phyloP scores from a whole-genome alignment of 2,329 filamentous ascomycete species.

The Colletotrichum sp. region DNA sequence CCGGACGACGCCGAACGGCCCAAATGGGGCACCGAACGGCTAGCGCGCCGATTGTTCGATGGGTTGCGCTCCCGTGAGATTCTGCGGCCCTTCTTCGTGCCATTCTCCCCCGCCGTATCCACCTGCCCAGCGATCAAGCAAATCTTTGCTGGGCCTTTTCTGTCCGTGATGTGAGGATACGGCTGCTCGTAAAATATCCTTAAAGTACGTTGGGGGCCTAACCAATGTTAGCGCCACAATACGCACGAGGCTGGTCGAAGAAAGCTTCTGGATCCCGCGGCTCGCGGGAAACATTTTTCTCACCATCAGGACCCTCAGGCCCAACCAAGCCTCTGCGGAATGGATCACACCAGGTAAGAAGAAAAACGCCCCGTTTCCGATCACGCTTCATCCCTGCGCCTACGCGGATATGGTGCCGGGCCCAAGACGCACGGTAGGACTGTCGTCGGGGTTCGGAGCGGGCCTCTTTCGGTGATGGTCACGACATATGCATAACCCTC shows the following conservation, averaged over 20 bases:
- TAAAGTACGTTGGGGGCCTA: not conserved
- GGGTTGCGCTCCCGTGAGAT: not conserved
- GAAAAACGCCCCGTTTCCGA: not conserved
- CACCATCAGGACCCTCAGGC: not conserved
- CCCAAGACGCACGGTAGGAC: not conserved
- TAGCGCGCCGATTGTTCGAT: not conserved
- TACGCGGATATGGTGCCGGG: constrained; percentile 6
- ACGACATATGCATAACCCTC: constrained; percentile 7
- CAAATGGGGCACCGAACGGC: not conserved
- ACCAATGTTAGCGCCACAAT: not conserved
- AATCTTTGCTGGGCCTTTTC: not conserved
- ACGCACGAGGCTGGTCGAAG: not conserved
- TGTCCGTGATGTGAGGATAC: not conserved
- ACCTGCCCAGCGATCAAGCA: not conserved
- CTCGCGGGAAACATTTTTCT: not conserved
- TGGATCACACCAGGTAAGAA: not conserved
- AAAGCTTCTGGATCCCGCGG: constrained; percentile 10
- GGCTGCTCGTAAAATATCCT: not conserved
- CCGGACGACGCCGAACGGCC: constrained; percentile 16
- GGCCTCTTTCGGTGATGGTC: not conserved
- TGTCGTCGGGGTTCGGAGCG: constrained; percentile 8
- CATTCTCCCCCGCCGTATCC: constrained; percentile 13
- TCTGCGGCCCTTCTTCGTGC: not conserved
- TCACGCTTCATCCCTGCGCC: not conserved
- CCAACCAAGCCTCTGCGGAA: not conserved